phyloP scores from a whole-genome alignment of 805 yeast species.

The Candida germanica region DNA sequence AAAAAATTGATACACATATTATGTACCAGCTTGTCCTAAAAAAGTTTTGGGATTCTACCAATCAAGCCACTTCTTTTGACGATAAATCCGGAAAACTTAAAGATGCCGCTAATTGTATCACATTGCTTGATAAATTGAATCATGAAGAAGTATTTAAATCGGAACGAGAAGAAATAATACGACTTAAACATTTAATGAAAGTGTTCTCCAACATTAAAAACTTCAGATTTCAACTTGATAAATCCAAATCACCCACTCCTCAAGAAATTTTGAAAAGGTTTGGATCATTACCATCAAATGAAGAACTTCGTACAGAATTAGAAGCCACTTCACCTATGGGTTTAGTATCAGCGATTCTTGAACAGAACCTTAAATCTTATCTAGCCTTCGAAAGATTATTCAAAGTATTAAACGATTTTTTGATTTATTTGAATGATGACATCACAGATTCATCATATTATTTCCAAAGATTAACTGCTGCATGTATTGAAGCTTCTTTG shows the following conservation, averaged over 20 bases:
- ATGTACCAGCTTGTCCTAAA: slow-evolving; percentile 18
- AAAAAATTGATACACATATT: slow-evolving; percentile 9
- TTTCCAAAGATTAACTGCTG: slow-evolving; percentile 34
- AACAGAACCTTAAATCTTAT: slow-evolving; percentile 53
- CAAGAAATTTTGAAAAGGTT: slow-evolving; percentile 28
- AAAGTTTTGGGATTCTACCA: slow-evolving; percentile 34
- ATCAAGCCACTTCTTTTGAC: slow-evolving; percentile 28
- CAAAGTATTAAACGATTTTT: slow-evolving; percentile 38
- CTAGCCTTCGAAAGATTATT: slow-evolving; percentile 40
- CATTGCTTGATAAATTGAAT: slow-evolving; percentile 21
- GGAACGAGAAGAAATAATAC: slow-evolving; percentile 7
- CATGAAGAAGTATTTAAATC: slow-evolving; percentile 8
- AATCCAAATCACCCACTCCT: slow-evolving; percentile 39
- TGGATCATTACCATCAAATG: slow-evolving; percentile 13
- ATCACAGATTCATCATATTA: slow-evolving; percentile 14
- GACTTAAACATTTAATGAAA: slow-evolving; percentile 33
- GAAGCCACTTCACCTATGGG: slow-evolving; percentile 26
- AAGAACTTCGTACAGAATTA: slow-evolving; percentile 10
- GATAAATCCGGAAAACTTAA: slow-evolving; percentile 30
- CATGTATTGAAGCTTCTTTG: slow-evolving; percentile 67
- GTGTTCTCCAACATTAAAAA: slow-evolving; percentile 34
- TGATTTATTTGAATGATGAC: slow-evolving; percentile 33
- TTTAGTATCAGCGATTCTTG: slow-evolving; percentile 45
- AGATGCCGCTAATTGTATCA: slow-evolving; percentile 23
- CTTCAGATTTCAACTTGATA: slow-evolving; percentile 30